phyloP scores from a whole-genome alignment of 2,329 filamentous ascomycete genomes.

The Ophiocordyceps camponoti-floridani region DNA sequence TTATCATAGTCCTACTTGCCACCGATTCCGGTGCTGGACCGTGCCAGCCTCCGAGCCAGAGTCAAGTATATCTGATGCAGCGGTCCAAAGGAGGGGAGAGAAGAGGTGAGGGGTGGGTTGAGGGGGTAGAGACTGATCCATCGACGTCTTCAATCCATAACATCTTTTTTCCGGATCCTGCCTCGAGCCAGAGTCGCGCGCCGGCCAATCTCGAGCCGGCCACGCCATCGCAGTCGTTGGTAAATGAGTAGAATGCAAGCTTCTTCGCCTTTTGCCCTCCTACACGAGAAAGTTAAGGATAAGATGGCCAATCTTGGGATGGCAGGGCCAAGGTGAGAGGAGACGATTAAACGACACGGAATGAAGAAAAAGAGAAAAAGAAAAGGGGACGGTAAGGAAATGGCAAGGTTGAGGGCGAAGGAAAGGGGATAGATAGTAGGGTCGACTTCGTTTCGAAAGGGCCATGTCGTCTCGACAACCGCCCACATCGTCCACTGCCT shows the following conservation, averaged over 20 bases:
- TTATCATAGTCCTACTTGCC: slow-evolving; percentile 5
- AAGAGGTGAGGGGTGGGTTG: slow-evolving; percentile 1
- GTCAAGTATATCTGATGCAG: background rate
- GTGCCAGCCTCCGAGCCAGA: background rate
- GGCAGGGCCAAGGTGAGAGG: slow-evolving; percentile 1
- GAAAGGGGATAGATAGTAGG: slow-evolving; percentile 3
- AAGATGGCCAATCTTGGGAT: background rate
- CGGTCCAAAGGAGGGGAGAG: slow-evolving; percentile 4
- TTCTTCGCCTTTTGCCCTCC: too few relatives aligned
- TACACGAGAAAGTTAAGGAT: background rate
- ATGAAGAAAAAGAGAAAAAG: slow-evolving; percentile 7
- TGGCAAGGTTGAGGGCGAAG: slow-evolving; percentile 3
- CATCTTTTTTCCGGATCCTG: background rate
- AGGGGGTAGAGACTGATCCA: slow-evolving; percentile 10
- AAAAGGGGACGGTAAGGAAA: slow-evolving; percentile 8
- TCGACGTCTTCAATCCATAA: background rate
- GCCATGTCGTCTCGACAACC: slow-evolving; percentile 10
- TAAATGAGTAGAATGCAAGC: too few relatives aligned
- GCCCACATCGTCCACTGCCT: slow-evolving; percentile 25
- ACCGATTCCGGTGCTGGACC: slow-evolving; percentile 1
- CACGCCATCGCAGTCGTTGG: too few relatives aligned
- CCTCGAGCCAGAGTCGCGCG: too few relatives aligned
- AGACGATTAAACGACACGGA: slow-evolving; percentile 1
- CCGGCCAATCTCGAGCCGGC: too few relatives aligned
- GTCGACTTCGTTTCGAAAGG: slow-evolving; percentile 8